phyloP scores from a whole-genome alignment of 441 rosid species.

The Eutrema salsugineum region DNA sequence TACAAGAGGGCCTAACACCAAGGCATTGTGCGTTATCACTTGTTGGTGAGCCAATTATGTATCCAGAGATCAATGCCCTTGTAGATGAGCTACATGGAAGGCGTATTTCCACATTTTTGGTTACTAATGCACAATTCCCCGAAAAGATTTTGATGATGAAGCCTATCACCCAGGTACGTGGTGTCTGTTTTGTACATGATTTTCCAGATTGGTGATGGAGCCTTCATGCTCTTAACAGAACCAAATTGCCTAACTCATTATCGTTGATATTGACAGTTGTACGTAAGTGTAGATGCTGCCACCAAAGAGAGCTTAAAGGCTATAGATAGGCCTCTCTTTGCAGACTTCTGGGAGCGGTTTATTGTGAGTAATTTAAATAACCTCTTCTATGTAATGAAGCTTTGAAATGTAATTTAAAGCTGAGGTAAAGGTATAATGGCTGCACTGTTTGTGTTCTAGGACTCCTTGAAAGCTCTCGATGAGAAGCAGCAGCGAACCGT shows the following conservation, averaged over 20 bases:
- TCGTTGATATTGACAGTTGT: constrained; percentile 57
- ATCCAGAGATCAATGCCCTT: constrained; percentile 84
- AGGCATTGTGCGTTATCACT: constrained; percentile 95
- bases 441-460: constrained; percentile 40
- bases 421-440: neutral
- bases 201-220: neutral
- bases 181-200: neutral
- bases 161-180: constrained; percentile 83
- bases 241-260: neutral
- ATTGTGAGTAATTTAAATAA: constrained; percentile 48
- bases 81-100: constrained; percentile 84
- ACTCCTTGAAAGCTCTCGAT: constrained; percentile 72
- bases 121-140: constrained; percentile 97
- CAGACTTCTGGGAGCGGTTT: constrained; percentile 95
- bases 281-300: constrained; percentile 96
- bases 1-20: constrained; percentile 84
- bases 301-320: constrained; percentile 95
- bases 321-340: constrained; percentile 90
- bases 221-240: neutral
- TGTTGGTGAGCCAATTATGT: constrained; percentile 98
- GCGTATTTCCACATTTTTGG: constrained; percentile 85
- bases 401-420: neutral
- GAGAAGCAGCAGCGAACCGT: constrained; percentile 91
- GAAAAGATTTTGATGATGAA: constrained; percentile 72
- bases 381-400: neutral